Evolutionary conservation across 2,329 filamentous ascomycete genomes (phyloP), one percentile per base, ranked within the genome.

Genomic region (Aspergillus sp.): DNA sequence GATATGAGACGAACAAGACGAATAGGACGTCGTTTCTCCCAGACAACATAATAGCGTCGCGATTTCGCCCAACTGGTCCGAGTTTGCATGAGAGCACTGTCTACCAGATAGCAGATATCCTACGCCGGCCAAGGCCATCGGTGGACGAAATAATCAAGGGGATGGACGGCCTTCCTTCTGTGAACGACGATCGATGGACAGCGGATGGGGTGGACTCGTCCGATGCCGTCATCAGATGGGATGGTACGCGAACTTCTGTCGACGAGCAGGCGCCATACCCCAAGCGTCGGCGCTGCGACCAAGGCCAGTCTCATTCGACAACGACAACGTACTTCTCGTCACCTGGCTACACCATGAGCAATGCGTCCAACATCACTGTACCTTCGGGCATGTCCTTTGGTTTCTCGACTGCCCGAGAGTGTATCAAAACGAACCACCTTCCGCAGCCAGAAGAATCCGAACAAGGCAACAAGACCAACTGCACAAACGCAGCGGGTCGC

Each of bases 1-100:
- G 70, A 15, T 48, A 42, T 15, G 59, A 61, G 33, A 61, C 65
- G 29, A 71, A 78, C 43, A 67, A 76, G 36, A 76, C 79, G 0
- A 74, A 71, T 5, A 55, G 89, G 11, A 91, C 85, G 1, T 69
- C 71, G 1, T 95, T 94, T 47, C 63, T 95, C 13, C 69, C 75
- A 0, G 63, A 70, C 1, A 57, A 62, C 30, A 56, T 58, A 55
- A 74, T 72, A 40, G 70, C 63, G 12, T 60, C 60, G 22, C 62
- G 66, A 16, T 71, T 80, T 39, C 68, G 69, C 20, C 67, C 71
- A 15, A 72, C 74, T 45, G 88, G 86, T 0, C 84, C 88, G 1
- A 75, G 74, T 0, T 74, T 93, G 30, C 69, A 78, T 22, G 68
- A 73, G 20, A 63, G 66, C 1, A 67, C 77, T 1, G 67, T 91